Base-by-base conservation (phyloP, 768 basidiomycete species). In the Clavulina sp. region DNA sequence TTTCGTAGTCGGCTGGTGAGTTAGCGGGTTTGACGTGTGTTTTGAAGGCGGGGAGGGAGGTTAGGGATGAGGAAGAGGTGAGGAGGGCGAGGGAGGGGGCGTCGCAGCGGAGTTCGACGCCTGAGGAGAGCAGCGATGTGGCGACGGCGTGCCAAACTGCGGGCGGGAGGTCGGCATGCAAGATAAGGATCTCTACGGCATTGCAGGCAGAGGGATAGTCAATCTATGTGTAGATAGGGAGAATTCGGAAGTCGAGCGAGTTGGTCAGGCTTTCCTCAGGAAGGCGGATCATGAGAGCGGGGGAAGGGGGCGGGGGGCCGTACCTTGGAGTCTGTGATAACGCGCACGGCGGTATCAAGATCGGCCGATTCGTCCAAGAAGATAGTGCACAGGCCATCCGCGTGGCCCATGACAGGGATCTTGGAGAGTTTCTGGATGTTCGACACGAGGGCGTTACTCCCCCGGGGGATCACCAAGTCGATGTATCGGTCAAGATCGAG, bases 361-460 rank as follows among this genome's bases (percentile, higher is more conserved):
- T 84, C 76, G 0, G 92, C 92, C 28, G 72, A 69, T 58, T 84
- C 80, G 64, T 99, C 93, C 4, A 99, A 66, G 63, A 81, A 97
- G 4, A 95, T 77, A 19, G 79, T 76, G 64, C 95, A 99, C 5
- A 97, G 68, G 1, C 95, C 95, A 64, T 99, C 95, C 4, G 95
- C 92, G 61, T 99, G 95, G 1, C 95, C 95, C 91, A 99, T 96
- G 41, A 99, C 95, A 2, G 95, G 83, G 54, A 99, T 97, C 53
- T 83, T 73, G 0, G 93, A 95, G 57, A 70, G 77, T 52, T 84
- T 82, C 63, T 97, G 88, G 53, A 99, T 95, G 63, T 70, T 83
- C 58, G 69, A 73, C 26, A 97, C 95, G 9, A 99, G 77, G 56
- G 73, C 75, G 58, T 93, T 93, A 61, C 92, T 91, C 4, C 95